Conservation (phyloP, 2,329 filamentous ascomycete genomes). For the Colletotrichum theobromicola region DNA sequence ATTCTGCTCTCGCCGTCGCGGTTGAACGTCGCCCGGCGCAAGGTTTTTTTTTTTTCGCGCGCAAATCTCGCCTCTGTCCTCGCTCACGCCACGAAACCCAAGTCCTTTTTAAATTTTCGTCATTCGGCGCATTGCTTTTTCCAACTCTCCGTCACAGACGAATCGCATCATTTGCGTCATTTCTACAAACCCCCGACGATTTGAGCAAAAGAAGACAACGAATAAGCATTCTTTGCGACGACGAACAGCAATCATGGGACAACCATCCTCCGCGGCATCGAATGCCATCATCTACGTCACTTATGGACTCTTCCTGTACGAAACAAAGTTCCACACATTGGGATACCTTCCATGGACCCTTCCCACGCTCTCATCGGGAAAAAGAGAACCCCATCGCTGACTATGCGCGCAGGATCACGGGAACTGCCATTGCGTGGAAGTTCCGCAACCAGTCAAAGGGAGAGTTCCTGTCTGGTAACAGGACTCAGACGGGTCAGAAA, state of each 20-base stretch:
- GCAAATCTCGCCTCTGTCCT: slow-evolving; percentile 9
- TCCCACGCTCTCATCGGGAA: background rate
- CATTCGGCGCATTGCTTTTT: background rate
- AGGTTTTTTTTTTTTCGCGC: background rate
- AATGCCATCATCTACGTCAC: slow-evolving; percentile 85
- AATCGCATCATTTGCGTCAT: background rate
- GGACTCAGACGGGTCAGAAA: slow-evolving; percentile 81
- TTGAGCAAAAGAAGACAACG: accelerated
- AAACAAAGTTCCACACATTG: background rate
- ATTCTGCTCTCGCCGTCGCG: background rate
- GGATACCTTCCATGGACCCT: background rate
- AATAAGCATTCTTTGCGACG: background rate
- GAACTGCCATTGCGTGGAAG: slow-evolving; percentile 62
- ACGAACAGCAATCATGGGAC: slow-evolving; percentile 62
- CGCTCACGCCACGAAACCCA: slow-evolving; percentile 6
- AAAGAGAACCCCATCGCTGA: background rate
- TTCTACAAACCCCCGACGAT: background rate
- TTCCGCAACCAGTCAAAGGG: slow-evolving; percentile 69
- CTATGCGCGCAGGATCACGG: slow-evolving; percentile 59
- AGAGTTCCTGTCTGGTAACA: slow-evolving; percentile 77
- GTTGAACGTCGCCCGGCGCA: background rate
- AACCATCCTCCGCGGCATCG: slow-evolving; percentile 76
- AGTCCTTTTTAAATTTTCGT: background rate
- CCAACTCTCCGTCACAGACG: background rate
- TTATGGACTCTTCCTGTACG: slow-evolving; percentile 79